Conservation (phyloP, 2,329 filamentous ascomycete genomes). For the Calcarisporium arbuscula region DNA sequence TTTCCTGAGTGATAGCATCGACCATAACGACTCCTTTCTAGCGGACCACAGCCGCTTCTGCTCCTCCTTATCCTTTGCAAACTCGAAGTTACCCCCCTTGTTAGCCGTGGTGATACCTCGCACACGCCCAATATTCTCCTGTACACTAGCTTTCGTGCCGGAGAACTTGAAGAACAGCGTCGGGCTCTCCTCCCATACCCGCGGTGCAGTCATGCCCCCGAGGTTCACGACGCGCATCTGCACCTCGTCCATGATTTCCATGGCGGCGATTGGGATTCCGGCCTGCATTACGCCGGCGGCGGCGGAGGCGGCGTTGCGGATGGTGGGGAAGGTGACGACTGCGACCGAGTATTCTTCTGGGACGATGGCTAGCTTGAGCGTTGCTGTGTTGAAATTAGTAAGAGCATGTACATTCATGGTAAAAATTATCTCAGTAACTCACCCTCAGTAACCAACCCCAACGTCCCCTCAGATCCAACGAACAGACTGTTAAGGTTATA, state of each 20-base stretch:
- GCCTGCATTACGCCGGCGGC: slow-evolving; percentile 71
- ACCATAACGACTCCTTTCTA: slow-evolving; percentile 79
- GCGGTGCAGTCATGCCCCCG: slow-evolving; percentile 60
- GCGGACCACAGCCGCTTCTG: slow-evolving; percentile 74
- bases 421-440: slow-evolving; percentile 3
- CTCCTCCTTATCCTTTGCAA: slow-evolving; percentile 65
- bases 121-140: slow-evolving; percentile 68
- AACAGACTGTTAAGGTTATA: slow-evolving; percentile 80
- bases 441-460: slow-evolving; percentile 73
- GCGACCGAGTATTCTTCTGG: slow-evolving; percentile 73
- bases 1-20: slow-evolving; percentile 64
- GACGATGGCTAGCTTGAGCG: slow-evolving; percentile 70
- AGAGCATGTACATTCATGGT: not conserved
- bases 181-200: slow-evolving; percentile 67
- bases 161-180: slow-evolving; percentile 85
- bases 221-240: slow-evolving; percentile 80
- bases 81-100: slow-evolving; percentile 64
- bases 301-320: slow-evolving; percentile 68
- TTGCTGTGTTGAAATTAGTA: slow-evolving; percentile 44
- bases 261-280: slow-evolving; percentile 66
- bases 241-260: slow-evolving; percentile 86
- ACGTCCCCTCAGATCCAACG: slow-evolving; percentile 73
- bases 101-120: slow-evolving; percentile 60
- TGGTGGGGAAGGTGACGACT: slow-evolving; percentile 71
- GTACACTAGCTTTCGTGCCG: slow-evolving; percentile 70